Evolutionary conservation across 305 asterid genomes (phyloP), one percentile per base, ranked within the genome.

Genomic region (Fraxinus baroniana): DNA sequence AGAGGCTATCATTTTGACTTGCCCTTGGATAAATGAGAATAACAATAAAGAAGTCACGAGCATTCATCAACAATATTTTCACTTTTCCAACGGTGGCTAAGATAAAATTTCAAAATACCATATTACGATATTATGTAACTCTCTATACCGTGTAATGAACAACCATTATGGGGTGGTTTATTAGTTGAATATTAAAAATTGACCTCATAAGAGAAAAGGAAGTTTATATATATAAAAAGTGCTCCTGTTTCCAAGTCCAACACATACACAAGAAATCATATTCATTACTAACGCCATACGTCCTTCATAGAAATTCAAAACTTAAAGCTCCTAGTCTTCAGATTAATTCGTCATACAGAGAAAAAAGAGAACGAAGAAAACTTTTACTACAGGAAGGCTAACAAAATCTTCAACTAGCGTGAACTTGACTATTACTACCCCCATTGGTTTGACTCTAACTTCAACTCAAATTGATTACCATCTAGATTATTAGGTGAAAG

Each of bases 1-100:
- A 17, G 26, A 60, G 84, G 77, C 70, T 76, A n/a, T 7, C 32
- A 74, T 32, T 62, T 55, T 73, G 36, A 73, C 44, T 72, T 64
- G 32, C 12, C 28, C 41, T 62, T 24, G 33, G 9, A 35, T 3
- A 62, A 74, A 36, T 74, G 44, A 0, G 20, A 35, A 17, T 24
- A 81, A 75, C 18, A 8, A 20, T 20, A 2, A 20, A 62, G 33
- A 55, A 55, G 30, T 22, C 71, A 62, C 30, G 4, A 22, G 30
- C 13, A 57, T 6, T 62, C 9, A 10, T 62, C 26, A 20, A 7
- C 30, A 20, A 7, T 55, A 20, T 62, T 24, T 18, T 9, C 17
- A 7, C 32, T 62, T 8, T 2, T 62, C 9, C 32, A 62, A 62
- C 33, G 1, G 32, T 62, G 26, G 33, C 72, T 18, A 7, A 62